Conservation (phyloP, 2,329 filamentous ascomycete genomes). For the Xylariaceae sp. region DNA sequence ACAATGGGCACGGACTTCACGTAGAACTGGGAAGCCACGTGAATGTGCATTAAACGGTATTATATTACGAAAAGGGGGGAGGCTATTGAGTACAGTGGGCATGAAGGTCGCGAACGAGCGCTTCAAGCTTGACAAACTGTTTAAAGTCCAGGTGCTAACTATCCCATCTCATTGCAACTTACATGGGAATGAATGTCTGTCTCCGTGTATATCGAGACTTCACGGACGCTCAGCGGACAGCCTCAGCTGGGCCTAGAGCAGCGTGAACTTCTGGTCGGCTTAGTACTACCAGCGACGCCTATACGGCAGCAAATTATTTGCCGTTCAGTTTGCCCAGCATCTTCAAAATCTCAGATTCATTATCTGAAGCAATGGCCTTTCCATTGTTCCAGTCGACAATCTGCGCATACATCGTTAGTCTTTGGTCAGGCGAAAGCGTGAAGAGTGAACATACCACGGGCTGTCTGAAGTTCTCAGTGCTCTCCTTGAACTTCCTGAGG, state of each 20-base stretch:
- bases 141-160: background rate
- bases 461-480: constrained; percentile 60
- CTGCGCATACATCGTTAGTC: constrained; percentile 29
- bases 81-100: background rate
- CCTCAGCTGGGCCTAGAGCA: background rate
- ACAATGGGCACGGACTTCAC: background rate
- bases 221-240: constrained; percentile 6
- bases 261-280: background rate
- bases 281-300: background rate
- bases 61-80: constrained; percentile 12
- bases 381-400: constrained; percentile 93
- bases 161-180: background rate
- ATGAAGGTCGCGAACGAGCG: background rate
- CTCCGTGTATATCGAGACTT: background rate
- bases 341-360: constrained; percentile 84
- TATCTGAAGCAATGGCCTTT: constrained; percentile 68
- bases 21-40: constrained; percentile 8
- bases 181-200: background rate
- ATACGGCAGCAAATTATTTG: constrained; percentile 14
- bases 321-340: constrained; percentile 58
- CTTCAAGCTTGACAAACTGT: background rate
- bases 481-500: constrained; percentile 69
- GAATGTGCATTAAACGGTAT: constrained; percentile 3
- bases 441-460: constrained; percentile 61
- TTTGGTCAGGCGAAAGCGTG: background rate